Evolutionary conservation across 164 flowering plant genomes (phyloP), one percentile per base, ranked within the genome.

Genomic region (Chimonanthus salicifolius): DNA sequence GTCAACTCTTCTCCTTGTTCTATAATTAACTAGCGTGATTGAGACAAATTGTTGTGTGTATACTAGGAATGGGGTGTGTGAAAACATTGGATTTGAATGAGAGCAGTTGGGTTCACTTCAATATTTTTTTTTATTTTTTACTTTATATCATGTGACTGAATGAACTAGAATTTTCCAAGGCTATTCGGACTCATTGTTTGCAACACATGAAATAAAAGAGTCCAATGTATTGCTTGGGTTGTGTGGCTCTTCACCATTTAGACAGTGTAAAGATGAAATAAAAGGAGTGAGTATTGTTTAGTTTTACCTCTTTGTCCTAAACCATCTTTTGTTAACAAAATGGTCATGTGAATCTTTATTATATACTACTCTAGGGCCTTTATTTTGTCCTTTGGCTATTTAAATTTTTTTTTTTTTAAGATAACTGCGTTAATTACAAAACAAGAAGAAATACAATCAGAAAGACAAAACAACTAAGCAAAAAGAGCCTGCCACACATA

Each of bases 1-100:
- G 70, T 68, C 70, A 47, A 7, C 54, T 48, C 54, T 68, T 47
- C 54, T 68, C 46, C 48, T 68, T 20, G 44, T 68, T n/a, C 47
- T 68, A 47, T 68, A 68, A 68, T 13, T 10, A 6, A 6, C 15
- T 20, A 13, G 48, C 45, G 68, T 66, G n/a, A 10, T 10, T 45
- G 68, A 48, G 46, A 45, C 15, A 16, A 13, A 16, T n/a, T 4
- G 44, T 66, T 66, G 68, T 45, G 68, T 10, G 11, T 20, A 20
- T 20, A 20, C 66, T 33, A 63, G 66, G 21, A 20, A 33, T n/a
- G 49, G 68, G 16, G n/a, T 6, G 49, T 48, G 13, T 5, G 44
- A 8, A 45, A 44, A 66, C 44, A 13, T 66, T 6, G 5, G 68
- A 13, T 66, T 66, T 66, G 5, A n/a, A 66, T 66, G 68, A 46